These are phyloP conservation scores for Phytophthora ramorum DNA, from an alignment of 352 stramenopile species.

Conservation along the genomic window DNA sequence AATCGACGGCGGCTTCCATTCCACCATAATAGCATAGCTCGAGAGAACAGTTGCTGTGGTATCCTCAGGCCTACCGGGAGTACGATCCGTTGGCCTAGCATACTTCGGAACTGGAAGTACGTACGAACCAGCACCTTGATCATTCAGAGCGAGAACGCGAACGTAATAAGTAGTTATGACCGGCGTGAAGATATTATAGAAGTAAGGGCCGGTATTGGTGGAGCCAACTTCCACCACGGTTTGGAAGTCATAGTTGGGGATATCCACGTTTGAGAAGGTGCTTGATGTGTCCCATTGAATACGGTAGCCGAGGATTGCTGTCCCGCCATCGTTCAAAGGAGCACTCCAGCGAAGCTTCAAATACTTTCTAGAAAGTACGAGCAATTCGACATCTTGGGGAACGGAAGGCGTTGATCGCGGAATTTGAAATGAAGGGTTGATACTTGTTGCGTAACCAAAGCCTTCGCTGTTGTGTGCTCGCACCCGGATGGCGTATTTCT, in stretches of 20 bases:
- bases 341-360: slow-evolving; percentile 85
- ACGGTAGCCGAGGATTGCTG: slow-evolving; percentile 83
- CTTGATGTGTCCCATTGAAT: slow-evolving; percentile 92
- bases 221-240: slow-evolving; percentile 48
- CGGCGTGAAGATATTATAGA: slow-evolving; percentile 91
- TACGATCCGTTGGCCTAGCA: slow-evolving; percentile 64
- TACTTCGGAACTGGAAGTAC: slow-evolving; percentile 54
- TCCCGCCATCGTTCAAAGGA: slow-evolving; percentile 75
- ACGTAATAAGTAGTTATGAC: slow-evolving; percentile 81
- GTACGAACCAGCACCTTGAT: slow-evolving; percentile 72
- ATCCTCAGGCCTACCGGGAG: slow-evolving; percentile 77
- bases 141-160: slow-evolving; percentile 93
- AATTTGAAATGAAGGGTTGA: slow-evolving; percentile 59
- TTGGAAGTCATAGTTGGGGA: slow-evolving; percentile 72
- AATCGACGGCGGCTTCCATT: slow-evolving; percentile 87
- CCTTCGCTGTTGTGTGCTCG: slow-evolving; percentile 60
- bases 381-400: slow-evolving; percentile 52
- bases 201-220: slow-evolving; percentile 69
- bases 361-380: slow-evolving; percentile 63
- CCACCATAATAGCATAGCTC: slow-evolving; percentile 90
- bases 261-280: slow-evolving; percentile 79
- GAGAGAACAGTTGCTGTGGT: slow-evolving; percentile 79
- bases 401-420: slow-evolving; percentile 52
- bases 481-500: slow-evolving; percentile 62
- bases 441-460: slow-evolving; percentile 52